Base-by-base conservation (phyloP, 2,329 filamentous ascomycete genomes). In the Ceratocystis harringtonii region DNA sequence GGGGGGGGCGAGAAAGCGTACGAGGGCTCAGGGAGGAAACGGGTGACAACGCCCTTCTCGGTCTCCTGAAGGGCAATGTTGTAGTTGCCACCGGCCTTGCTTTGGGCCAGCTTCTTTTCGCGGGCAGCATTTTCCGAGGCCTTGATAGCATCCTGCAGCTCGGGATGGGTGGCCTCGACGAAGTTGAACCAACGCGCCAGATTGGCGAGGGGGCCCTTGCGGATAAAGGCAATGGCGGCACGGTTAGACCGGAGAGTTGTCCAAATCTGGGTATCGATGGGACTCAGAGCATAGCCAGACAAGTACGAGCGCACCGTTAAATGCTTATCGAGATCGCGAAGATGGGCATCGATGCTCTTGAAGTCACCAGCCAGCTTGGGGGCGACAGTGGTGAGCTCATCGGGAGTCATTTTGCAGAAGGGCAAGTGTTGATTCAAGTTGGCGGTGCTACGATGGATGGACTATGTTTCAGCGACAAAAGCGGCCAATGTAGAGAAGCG, bases 21-120 rank as follows among this genome's bases (percentile, higher is more conserved):
- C 80, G 90, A 96, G 69, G 92, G 92, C 84, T 96, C 92, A 2
- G 92, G 92, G 17, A 92, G 86, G 78, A 97, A 97, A 71, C 92
- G 82, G 25, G 90, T 95, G 22, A 96, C 89, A 66, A 97, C 91
- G 2, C 90, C 91, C 74, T 92, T 86, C 45, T 92, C 89, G 7
- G 88, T 87, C 73, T 95, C 89, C 71, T 88, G 85, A 45, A 96
- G 81, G 1, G 86, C 88, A 74, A 96, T 89, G 73, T 95, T 91
- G 76, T 94, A 97, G 79, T 85, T 95, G 67, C 84, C 90, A 69
- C 90, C 90, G 63, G 88, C 87, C 74, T 89, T 90, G 72, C 83
- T 86, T 69, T 82, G 83, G 25, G 84, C 83, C 45, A 80, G 80
- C 69, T 87, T 84, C 79, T 88, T 89, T 70, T 84, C 83, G 73